These are phyloP conservation scores for Cordyceps militaris DNA, from an alignment of 2,329 filamentous ascomycete species.

Conservation along the genomic window DNA sequence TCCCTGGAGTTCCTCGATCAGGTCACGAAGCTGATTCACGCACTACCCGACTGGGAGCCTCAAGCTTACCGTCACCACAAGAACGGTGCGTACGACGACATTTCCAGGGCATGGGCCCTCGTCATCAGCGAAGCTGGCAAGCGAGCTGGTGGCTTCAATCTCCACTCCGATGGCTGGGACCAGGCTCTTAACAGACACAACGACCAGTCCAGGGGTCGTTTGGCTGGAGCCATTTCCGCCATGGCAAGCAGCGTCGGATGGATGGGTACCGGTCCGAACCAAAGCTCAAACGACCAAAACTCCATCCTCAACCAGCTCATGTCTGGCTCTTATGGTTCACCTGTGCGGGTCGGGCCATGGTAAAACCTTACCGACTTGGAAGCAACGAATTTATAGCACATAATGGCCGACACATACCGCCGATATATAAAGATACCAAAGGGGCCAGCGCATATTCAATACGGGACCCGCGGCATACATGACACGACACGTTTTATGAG, in stretches of 20 bases:
- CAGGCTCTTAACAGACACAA: constrained; percentile 82
- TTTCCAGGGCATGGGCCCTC: constrained; percentile 85
- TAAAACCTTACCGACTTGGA: constrained; percentile 26
- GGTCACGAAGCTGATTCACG: constrained; percentile 83
- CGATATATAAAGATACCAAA: constrained; percentile 11
- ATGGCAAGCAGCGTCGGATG: constrained; percentile 70
- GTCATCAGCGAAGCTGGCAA: constrained; percentile 90
- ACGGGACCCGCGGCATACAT: constrained; percentile 10
- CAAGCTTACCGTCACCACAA: constrained; percentile 87
- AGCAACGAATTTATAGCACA: constrained; percentile 10
- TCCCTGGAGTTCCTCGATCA: constrained; percentile 85
- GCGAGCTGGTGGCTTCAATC: constrained; percentile 78
- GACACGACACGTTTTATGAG: constrained; percentile 25
- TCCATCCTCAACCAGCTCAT: constrained; percentile 58
- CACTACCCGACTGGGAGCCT: constrained; percentile 84
- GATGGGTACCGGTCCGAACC: constrained; percentile 48
- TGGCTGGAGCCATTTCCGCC: constrained; percentile 72
- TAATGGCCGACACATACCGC: constrained; percentile 4
- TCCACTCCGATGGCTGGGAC: constrained; percentile 91
- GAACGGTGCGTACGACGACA: constrained; percentile 92
- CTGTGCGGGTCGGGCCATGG: constrained; percentile 57
- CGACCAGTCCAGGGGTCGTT: constrained; percentile 72
- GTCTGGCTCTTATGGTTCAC: constrained; percentile 51
- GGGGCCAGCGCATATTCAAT: not conserved
- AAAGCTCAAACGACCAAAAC: constrained; percentile 35